phyloP scores from a whole-genome alignment of 768 basidiomycete genomes.

The Agrocybe pediades region DNA sequence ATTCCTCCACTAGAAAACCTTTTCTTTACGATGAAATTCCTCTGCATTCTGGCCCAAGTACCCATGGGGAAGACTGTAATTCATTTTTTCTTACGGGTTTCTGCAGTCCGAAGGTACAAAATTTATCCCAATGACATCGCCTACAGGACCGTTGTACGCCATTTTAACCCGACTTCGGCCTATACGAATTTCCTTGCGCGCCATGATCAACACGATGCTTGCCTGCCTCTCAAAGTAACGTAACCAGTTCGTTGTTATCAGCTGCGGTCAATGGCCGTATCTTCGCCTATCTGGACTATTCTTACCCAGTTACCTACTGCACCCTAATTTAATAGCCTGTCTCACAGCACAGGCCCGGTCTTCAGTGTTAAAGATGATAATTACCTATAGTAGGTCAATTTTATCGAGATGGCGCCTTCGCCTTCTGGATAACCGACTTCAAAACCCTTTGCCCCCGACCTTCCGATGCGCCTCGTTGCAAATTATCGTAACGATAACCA shows the following conservation, averaged over 20 bases:
- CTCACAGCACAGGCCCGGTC: background rate
- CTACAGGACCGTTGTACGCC: background rate
- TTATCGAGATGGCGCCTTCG: background rate
- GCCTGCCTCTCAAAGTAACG: background rate
- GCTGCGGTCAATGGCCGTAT: background rate
- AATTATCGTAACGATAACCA: conserved; percentile 2
- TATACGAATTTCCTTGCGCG: background rate
- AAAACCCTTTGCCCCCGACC: conserved; percentile 10
- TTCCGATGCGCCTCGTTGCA: conserved; percentile 7
- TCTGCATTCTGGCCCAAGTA: too few relatives aligned
- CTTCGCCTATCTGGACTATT: background rate
- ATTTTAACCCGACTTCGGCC: background rate
- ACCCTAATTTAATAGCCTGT: background rate
- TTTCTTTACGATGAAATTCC: too few relatives aligned
- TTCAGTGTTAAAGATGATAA: background rate
- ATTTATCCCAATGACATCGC: background rate
- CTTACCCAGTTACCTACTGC: background rate
- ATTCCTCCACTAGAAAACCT: too few relatives aligned
- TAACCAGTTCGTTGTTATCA: background rate
- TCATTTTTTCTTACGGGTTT: too few relatives aligned
- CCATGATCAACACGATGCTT: background rate
- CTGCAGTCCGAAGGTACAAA: too few relatives aligned
- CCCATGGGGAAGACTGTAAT: too few relatives aligned
- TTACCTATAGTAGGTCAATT: background rate
- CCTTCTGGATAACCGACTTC: conserved; percentile 17